A percentile compares a stretch with the other conserved stretches of the same genome.
Conservation (phyloP, 192 early-diverging fungal species). For the Entomortierella chlamydospora region DNA sequence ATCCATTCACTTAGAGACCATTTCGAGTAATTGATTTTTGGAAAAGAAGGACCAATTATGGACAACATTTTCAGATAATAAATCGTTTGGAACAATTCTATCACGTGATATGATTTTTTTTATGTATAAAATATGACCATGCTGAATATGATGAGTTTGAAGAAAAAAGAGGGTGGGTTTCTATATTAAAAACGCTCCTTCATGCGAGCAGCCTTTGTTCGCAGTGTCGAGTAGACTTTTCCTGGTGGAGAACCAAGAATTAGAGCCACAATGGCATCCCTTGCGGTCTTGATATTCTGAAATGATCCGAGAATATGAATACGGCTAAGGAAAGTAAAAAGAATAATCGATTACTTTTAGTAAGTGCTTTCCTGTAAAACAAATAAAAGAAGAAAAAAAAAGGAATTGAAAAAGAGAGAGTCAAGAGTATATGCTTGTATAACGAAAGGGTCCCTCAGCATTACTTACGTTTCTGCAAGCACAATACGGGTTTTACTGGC, state of each 20-base stretch:
- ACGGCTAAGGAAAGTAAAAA: constrained; percentile 62
- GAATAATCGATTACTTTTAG: not conserved
- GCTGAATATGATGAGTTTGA: too few species aligned
- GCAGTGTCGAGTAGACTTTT: constrained; percentile 93
- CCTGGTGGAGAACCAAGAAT: constrained; percentile 97
- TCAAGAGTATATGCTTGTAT: too few species aligned
- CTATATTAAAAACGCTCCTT: constrained; percentile 90
- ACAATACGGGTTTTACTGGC: constrained; percentile 95
- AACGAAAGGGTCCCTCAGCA: not conserved
- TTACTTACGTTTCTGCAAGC: constrained; percentile 88
- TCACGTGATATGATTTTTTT: constrained; percentile 5
- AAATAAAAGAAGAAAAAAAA: not conserved
- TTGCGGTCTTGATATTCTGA: constrained; percentile 96
- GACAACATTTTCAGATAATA: not conserved
- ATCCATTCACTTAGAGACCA: constrained; percentile 8
- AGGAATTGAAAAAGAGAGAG: too few species aligned
- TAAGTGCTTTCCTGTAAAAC: not conserved
- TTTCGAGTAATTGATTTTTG: constrained; percentile 24
- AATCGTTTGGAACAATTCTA: not conserved
- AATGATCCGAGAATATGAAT: constrained; percentile 97
- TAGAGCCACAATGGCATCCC: constrained; percentile 90
- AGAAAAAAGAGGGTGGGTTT: too few species aligned
- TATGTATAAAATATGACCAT: too few species aligned
- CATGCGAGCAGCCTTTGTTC: constrained; percentile 88
- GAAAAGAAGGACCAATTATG: constrained; percentile 1